Percentiles rank a stretch among this genome's conserved stretches.
Evolutionary conservation across 352 stramenopile genomes (phyloP).

Genomic region (Phytophthora ohioensis): DNA sequence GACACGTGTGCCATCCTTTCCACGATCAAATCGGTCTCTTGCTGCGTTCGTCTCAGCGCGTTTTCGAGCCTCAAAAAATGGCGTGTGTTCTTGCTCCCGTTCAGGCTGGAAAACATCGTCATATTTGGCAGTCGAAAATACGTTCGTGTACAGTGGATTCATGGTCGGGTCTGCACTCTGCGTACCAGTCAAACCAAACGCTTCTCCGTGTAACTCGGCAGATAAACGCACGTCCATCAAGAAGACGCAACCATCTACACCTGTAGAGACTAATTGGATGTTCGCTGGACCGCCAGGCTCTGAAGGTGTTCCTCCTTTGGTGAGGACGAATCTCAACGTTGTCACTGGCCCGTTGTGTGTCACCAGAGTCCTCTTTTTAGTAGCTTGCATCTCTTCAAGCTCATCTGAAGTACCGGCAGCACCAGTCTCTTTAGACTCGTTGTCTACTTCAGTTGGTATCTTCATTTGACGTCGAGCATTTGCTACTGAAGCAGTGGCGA

Average conservation of each 20-base stretch:
- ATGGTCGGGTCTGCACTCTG: conserved; percentile 31
- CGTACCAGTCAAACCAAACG: conserved; percentile 15
- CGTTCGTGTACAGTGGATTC: conserved; percentile 68
- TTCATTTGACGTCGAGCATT: conserved; percentile 20
- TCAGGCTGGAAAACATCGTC: conserved; percentile 68
- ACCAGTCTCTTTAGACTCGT: background rate
- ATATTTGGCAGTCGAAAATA: conserved; percentile 79
- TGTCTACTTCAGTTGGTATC: conserved; percentile 2
- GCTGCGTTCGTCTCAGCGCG: conserved; percentile 47
- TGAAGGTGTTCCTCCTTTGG: conserved; percentile 7
- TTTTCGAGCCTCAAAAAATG: conserved; percentile 54
- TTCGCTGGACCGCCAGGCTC: conserved; percentile 33
- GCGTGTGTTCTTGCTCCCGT: conserved; percentile 40
- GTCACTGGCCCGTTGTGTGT: conserved; percentile 67
- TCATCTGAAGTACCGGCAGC: conserved; percentile 28
- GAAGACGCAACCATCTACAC: conserved; percentile 71
- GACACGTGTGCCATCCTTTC: conserved; percentile 73
- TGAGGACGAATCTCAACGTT: conserved; percentile 58
- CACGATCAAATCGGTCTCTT: conserved; percentile 67
- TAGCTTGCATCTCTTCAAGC: conserved; percentile 69
- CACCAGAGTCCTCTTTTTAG: conserved; percentile 75
- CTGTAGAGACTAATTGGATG: conserved; percentile 67
- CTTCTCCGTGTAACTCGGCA: conserved; percentile 41
- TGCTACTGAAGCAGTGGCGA: conserved; percentile 37
- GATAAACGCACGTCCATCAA: conserved; percentile 64